phyloP scores from a whole-genome alignment of 805 yeast species.

The Priceomyces medius region DNA sequence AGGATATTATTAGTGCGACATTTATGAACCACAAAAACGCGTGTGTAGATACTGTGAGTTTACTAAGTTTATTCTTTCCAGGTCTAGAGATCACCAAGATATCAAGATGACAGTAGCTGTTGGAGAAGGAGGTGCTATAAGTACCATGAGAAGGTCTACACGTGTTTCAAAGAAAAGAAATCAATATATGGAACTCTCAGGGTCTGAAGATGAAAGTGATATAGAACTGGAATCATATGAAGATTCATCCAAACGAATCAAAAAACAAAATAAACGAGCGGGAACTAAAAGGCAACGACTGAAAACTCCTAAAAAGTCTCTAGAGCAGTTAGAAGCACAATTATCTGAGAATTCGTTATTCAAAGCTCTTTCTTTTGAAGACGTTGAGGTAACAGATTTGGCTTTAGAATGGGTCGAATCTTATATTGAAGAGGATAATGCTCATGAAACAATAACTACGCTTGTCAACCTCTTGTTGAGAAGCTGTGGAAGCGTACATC shows the following conservation, averaged over 20 bases:
- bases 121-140: constrained; percentile 1
- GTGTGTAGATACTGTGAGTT: neutral
- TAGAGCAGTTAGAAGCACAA: constrained; percentile 19
- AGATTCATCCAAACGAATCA: constrained; percentile 6
- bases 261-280: constrained; percentile 4
- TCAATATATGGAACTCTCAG: constrained; percentile 12
- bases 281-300: constrained; percentile 9
- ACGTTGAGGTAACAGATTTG: constrained; percentile 30
- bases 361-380: constrained; percentile 29
- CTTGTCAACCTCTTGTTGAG: constrained; percentile 69
- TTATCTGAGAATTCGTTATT: constrained; percentile 32
- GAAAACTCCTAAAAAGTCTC: constrained; percentile 4
- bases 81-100: neutral
- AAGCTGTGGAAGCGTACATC: constrained; percentile 67
- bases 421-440: constrained; percentile 17
- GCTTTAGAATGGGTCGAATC: constrained; percentile 40
- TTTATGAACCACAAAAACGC: constrained; percentile 3
- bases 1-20: neutral
- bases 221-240: constrained; percentile 7
- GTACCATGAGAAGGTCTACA: constrained; percentile 9
- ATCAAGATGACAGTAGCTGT: constrained; percentile 1
- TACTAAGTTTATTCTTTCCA: neutral
- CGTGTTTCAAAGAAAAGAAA: constrained; percentile 6
- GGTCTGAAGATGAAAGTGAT: constrained; percentile 7
- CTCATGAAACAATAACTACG: constrained; percentile 51